Evolutionary conservation across 2,329 filamentous ascomycete species (phyloP), one percentile per base, ranked within the genome.

Genomic region (Xylariaceae sp.): DNA sequence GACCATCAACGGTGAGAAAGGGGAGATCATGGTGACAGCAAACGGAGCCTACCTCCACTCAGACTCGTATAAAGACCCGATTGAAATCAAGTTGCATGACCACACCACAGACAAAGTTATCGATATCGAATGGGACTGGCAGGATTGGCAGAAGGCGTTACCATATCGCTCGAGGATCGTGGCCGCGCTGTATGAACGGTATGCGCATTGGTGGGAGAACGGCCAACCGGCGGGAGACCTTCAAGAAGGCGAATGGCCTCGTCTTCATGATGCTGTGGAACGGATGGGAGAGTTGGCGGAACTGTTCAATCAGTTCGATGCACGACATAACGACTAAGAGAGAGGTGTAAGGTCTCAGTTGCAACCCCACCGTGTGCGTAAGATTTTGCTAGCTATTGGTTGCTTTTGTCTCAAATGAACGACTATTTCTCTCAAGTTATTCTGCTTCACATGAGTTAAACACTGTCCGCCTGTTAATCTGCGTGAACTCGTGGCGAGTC

Each of bases 181-280:
- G 23, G 83, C 75, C 0, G 74, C 73, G 16, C 60, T 84, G 0
- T 87, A 86, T 67, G 83, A 87, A 60, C 74, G 72, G 1, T 83
- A 77, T 69, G 79, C 79, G 33, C 36, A 46, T 29, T 66, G 63
- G 59, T 61, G 61, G 61, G 58, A 62, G 48, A 53, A 41, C 3
- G 58, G 59, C 3, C 52, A 27, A 21, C 47, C 55, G 1, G 47
- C 30, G 11, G 58, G 57, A 1, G 49, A 54, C 8, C 37, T 63
- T 4, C 18, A 67, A 55, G 60, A 64, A 11, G 59, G 67, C 13
- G 62, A 73, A 49, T 70, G 72, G 56, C 78, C 73, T 40, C 65
- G 73, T 15, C 77, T 77, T 64, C 72, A 72, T n/a, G 62, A 67
- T 40, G 58, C 55, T 1, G 47, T 63, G 20, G 52, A 16, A 11